These are phyloP conservation scores for Daldinia concentrica DNA, from an alignment of 495 filamentous ascomycete species.

Conservation along the genomic window DNA sequence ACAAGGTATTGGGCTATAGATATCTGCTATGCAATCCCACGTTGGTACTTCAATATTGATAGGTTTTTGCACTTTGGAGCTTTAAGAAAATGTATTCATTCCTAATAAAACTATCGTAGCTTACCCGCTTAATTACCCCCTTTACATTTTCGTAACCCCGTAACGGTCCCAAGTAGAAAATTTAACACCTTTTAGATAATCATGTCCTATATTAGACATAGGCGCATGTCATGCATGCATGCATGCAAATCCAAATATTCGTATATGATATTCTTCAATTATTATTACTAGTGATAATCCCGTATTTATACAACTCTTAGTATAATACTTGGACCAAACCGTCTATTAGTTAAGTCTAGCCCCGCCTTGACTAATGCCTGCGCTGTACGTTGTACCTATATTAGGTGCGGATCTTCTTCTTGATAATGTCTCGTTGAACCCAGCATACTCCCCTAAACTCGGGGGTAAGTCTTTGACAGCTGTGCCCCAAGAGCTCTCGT, in stretches of 20 bases:
- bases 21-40: too few relatives aligned
- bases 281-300: conserved; percentile 7
- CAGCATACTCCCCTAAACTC: conserved; percentile 51
- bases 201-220: background rate
- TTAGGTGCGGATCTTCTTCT: conserved; percentile 18
- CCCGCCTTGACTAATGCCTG: conserved; percentile 28
- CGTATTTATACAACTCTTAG: conserved; percentile 12
- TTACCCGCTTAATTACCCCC: too few relatives aligned
- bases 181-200: background rate
- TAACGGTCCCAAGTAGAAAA: too few relatives aligned
- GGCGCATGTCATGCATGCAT: too few relatives aligned
- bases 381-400: conserved; percentile 25
- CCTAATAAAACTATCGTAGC: too few relatives aligned
- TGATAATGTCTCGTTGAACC: conserved; percentile 42
- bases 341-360: conserved; percentile 13
- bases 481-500: conserved; percentile 76
- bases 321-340: background rate
- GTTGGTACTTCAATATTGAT: too few relatives aligned
- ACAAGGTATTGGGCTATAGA: too few relatives aligned
- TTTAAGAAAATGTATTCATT: too few relatives aligned
- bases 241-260: background rate
- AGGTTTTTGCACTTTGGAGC: too few relatives aligned
- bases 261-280: background rate
- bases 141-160: too few relatives aligned
- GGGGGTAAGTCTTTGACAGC: conserved; percentile 71